Evolutionary conservation across 352 stramenopile species (phyloP).

Genomic region (Globisporangium parvum): DNA sequence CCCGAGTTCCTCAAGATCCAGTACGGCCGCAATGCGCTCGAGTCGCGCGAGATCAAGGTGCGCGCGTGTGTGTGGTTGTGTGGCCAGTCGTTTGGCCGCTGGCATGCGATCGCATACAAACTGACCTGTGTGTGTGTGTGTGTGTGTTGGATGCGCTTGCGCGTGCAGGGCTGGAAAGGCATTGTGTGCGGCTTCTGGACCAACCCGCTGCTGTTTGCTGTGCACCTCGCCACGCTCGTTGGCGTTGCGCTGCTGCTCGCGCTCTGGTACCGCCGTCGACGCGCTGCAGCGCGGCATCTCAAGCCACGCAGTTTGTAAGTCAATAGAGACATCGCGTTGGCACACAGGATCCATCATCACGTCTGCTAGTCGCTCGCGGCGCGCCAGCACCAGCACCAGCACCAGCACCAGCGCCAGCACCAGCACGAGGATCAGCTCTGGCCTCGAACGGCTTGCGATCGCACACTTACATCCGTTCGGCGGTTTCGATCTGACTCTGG

Average conservation of each 20-base stretch:
- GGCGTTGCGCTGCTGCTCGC: constrained; percentile 26
- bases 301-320: constrained; percentile 47
- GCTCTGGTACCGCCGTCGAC: constrained; percentile 33
- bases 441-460: too few species aligned
- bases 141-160: not conserved
- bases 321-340: too few species aligned
- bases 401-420: too few species aligned
- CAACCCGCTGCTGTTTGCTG: constrained; percentile 50
- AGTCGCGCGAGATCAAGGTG: constrained; percentile 72
- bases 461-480: too few species aligned
- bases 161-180: constrained; percentile 73
- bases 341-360: too few species aligned
- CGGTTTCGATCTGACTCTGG: too few species aligned
- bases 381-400: too few species aligned
- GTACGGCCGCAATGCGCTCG: constrained; percentile 49
- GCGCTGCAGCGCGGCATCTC: constrained; percentile 4
- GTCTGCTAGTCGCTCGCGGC: too few species aligned
- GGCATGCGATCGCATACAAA: not conserved
- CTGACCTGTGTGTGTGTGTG: not conserved
- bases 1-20: constrained; percentile 65
- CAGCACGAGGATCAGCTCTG: too few species aligned
- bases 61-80: constrained; percentile 5
- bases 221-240: constrained; percentile 42
- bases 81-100: not conserved
- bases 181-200: constrained; percentile 76